These are phyloP conservation scores for Plectranthus barbatus DNA, from an alignment of 257 asterid genomes.

Conservation along the genomic window DNA sequence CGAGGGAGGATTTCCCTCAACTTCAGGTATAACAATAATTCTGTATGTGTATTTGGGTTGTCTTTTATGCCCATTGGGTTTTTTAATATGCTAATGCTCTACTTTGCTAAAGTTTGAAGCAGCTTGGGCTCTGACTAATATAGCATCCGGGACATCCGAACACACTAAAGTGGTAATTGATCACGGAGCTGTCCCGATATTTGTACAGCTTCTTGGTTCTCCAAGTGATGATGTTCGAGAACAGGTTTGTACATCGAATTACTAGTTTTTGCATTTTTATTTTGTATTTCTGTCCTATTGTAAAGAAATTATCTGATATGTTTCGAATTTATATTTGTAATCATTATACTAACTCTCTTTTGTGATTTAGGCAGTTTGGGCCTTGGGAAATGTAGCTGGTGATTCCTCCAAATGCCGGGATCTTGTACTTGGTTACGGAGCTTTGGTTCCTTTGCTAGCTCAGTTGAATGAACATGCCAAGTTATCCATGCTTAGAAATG, in stretches of 20 bases:
- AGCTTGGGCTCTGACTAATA: slow-evolving; percentile 94
- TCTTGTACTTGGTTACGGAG: slow-evolving; percentile 75
- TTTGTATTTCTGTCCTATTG: neutral
- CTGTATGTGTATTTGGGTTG: neutral
- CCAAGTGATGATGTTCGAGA: slow-evolving; percentile 90
- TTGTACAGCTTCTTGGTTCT: slow-evolving; percentile 75
- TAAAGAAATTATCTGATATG: neutral
- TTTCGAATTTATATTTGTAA: neutral
- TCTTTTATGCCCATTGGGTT: neutral
- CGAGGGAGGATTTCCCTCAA: slow-evolving; percentile 74
- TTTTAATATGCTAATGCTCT: neutral
- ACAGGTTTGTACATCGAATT: slow-evolving; percentile 38
- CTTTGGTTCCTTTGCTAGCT: slow-evolving; percentile 59
- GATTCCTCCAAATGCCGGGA: slow-evolving; percentile 90
- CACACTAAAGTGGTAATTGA: slow-evolving; percentile 83
- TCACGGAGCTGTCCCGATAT: slow-evolving; percentile 77
- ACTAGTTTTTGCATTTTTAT: neutral
- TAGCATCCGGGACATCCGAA: slow-evolving; percentile 92
- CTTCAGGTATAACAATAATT: slow-evolving; percentile 50
- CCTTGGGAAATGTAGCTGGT: slow-evolving; percentile 91
- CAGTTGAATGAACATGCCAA: slow-evolving; percentile 78
- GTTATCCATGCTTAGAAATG: slow-evolving; percentile 86
- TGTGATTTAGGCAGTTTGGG: slow-evolving; percentile 84
- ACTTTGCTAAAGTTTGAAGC: slow-evolving; percentile 63
- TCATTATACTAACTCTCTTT: neutral